Base-by-base conservation (phyloP, 2,329 filamentous ascomycete species). In the Stromatinia cepivora region DNA sequence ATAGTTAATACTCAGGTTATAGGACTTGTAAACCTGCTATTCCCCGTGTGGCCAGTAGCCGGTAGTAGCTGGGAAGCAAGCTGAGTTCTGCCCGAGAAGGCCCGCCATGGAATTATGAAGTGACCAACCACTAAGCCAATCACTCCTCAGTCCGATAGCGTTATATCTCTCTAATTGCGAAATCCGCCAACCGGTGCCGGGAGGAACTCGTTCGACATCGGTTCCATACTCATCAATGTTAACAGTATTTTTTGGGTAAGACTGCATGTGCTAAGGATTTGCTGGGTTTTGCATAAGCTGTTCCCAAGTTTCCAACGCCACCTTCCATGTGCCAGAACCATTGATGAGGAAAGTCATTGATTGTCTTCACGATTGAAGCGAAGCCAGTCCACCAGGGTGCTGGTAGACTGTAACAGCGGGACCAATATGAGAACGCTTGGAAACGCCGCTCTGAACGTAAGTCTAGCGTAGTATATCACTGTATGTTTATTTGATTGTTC, bases 11-110 rank as follows among this genome's bases (percentile, higher is more conserved):
- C 80, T 80, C 4, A 76, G 72, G 57, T 79, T 77, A 73, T 84
- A 84, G 75, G 83, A 84, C 66, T 81, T 81, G 73, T 84, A 84
- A 13, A 84, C 78, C 66, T 83, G 81, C 75, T 78, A 84, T 34
- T 82, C 81, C 1, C 80, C 80, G 48, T 78, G 80, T 1, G 81
- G 77, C 54, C 72, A 79, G 72, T 83, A 84, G 0, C 77, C 80
- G 1, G 73, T 75, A 6, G 62, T 74, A 13, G 71, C 76, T 0
- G 68, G 28, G 58, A 62, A 73, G 46, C 72, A 73, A 13, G 31
- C 46, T 15, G 69, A 67, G 61, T 71, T 9, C 45, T 50, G 9
- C 5, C 66, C 68, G 3, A 76, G 34, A n/a, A 77, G 48, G 25
- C 67, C 70, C 6, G 69, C 75, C 53, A 77, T 65, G 36, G 74